Conservation (phyloP, 306 rosid genomes). For the Astragalus membranaceus region DNA sequence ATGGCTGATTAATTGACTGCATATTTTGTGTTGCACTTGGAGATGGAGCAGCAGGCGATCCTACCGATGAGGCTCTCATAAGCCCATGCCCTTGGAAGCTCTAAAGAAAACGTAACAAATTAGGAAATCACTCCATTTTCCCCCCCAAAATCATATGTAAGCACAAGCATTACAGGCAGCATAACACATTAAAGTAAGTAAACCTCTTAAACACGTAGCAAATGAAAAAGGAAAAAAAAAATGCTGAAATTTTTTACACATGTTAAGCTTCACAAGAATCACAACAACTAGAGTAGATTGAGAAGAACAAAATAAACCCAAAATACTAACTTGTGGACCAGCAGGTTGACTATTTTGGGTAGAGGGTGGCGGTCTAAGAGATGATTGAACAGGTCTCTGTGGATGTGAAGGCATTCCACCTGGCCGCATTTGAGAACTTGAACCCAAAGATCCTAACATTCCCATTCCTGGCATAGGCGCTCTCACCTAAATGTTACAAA, state of each 20-base stretch:
- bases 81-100: slow-evolving; percentile 78
- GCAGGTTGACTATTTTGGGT: slow-evolving; percentile 47
- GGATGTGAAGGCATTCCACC: slow-evolving; percentile 51
- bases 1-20: slow-evolving; percentile 77
- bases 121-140: not conserved
- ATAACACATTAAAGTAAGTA: not conserved
- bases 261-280: not conserved
- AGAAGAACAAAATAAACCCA: not conserved
- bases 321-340: slow-evolving; percentile 69
- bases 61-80: slow-evolving; percentile 57
- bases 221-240: not conserved
- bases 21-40: slow-evolving; percentile 54
- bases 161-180: not conserved
- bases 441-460: slow-evolving; percentile 67
- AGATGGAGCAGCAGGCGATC: slow-evolving; percentile 53
- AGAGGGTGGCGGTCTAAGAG: slow-evolving; percentile 60
- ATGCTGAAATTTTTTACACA: not conserved
- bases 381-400: slow-evolving; percentile 68
- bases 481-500: slow-evolving; percentile 47
- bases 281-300: not conserved
- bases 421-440: slow-evolving; percentile 71
- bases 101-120: slow-evolving; percentile 32
- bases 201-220: not conserved
- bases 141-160: not conserved
- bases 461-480: slow-evolving; percentile 72